Conservation (phyloP, 371 early-diverging fungal species). For the Actinomucor elegans region DNA sequence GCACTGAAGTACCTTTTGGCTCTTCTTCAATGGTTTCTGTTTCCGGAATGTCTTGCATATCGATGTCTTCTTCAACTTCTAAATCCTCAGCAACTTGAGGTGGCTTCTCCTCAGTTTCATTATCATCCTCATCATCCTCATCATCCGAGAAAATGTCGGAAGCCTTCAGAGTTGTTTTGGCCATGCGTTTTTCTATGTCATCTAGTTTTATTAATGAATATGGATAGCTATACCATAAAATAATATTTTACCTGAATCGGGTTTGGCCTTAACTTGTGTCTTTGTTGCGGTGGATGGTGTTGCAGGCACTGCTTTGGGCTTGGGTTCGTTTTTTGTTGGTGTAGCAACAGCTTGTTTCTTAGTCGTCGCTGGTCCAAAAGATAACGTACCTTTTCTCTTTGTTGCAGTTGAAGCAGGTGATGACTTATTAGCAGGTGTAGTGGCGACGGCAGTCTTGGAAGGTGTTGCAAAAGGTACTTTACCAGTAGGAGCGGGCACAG, state of each 20-base stretch:
- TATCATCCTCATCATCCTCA: slow-evolving; percentile 7
- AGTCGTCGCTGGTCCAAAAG: background rate
- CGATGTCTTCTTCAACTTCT: slow-evolving; percentile 4
- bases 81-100: slow-evolving; percentile 8
- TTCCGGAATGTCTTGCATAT: background rate
- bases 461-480: background rate
- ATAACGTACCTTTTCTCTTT: slow-evolving; percentile 8
- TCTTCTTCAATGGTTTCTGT: background rate
- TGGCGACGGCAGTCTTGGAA: background rate
- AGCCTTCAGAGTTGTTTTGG: slow-evolving; percentile 15
- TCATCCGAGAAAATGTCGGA: slow-evolving; percentile 18
- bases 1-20: slow-evolving; percentile 13
- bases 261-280: no score
- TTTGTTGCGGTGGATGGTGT: no score
- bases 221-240: no score
- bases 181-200: slow-evolving; percentile 6
- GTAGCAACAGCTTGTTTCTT: slow-evolving; percentile 4
- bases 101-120: slow-evolving; percentile 1
- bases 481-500: background rate
- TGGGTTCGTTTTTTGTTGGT: background rate
- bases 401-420: background rate
- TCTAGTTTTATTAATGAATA: background rate
- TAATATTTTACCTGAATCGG: no score
- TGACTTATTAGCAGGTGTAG: background rate
- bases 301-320: background rate